These are phyloP conservation scores for Sequoiadendron giganteum DNA, from an alignment of 75 land plant species.

Conservation along the genomic window DNA sequence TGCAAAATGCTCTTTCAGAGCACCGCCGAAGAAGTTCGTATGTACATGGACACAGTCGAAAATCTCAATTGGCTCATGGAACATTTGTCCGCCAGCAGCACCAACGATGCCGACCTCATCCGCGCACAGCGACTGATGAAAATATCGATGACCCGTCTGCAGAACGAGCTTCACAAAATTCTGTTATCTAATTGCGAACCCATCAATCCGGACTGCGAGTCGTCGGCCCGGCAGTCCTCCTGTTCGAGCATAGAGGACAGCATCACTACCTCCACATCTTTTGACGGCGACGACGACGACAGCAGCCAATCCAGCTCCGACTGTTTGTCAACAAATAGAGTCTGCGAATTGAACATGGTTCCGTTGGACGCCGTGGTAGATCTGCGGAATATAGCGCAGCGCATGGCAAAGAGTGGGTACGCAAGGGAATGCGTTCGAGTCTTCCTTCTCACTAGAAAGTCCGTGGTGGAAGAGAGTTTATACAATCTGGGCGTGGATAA, in stretches of 20 bases:
- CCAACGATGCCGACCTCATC: constrained; percentile 27
- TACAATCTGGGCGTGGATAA: constrained; percentile 65
- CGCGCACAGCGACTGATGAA: constrained; percentile 59
- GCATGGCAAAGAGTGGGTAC: constrained; percentile 58
- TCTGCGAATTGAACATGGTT: constrained; percentile 21
- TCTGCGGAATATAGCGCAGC: constrained; percentile 51
- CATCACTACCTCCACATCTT: neutral
- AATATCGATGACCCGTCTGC: constrained; percentile 57
- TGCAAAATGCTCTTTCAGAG: constrained; percentile 18
- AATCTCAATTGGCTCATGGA: constrained; percentile 42
- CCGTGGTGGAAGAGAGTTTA: constrained; percentile 57
- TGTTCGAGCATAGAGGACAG: neutral
- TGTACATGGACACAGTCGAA: constrained; percentile 16
- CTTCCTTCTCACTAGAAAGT: constrained; percentile 42
- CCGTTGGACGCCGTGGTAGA: constrained; percentile 37
- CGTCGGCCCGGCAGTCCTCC: neutral
- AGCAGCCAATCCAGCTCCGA: too few species aligned
- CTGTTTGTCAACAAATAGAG: neutral
- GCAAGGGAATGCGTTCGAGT: constrained; percentile 54
- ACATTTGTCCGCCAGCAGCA: constrained; percentile 4
- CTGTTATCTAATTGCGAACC: constrained; percentile 22
- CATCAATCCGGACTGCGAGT: constrained; percentile 1
- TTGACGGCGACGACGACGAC: neutral
- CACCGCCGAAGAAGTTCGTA: constrained; percentile 27
- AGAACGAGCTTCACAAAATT: constrained; percentile 67